These are phyloP conservation scores for Crithidia sp. DNA, from an alignment of 208 protist species.

Conservation along the genomic window DNA sequence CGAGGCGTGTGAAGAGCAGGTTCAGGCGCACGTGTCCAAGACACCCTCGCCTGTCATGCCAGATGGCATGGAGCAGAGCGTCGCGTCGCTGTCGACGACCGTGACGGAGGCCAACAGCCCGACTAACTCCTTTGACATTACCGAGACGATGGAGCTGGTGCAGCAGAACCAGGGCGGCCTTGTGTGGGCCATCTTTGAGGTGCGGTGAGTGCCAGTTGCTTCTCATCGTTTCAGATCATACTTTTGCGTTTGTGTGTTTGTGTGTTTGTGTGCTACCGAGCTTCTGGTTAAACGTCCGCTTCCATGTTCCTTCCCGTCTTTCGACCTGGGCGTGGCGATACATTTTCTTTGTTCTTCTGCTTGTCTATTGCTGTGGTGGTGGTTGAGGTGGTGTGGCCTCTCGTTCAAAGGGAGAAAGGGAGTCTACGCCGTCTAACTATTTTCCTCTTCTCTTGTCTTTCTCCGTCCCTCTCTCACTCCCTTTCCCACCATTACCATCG, in stretches of 20 bases:
- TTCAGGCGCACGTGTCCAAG: not conserved
- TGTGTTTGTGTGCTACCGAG: not conserved
- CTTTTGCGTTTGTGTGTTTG: conserved; percentile 2
- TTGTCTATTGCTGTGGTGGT: not conserved
- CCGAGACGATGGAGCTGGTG: conserved; percentile 70
- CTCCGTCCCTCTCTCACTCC: conserved; percentile 1
- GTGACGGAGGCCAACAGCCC: not conserved
- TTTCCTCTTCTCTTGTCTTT: not conserved
- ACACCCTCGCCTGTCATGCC: conserved; percentile 13
- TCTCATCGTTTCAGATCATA: conserved; percentile 10
- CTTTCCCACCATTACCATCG: not conserved
- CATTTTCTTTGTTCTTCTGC: not conserved
- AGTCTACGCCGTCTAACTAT: no score
- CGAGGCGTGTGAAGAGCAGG: conserved; percentile 9
- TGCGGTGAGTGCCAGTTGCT: conserved; percentile 8
- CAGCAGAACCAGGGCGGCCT: conserved; percentile 61
- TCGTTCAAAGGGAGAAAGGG: no score
- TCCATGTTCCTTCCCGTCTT: not conserved
- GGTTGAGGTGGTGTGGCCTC: no score
- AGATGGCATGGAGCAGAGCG: conserved; percentile 36
- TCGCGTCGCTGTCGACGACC: conserved; percentile 15
- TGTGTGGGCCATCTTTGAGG: conserved; percentile 81
- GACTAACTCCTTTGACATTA: conserved; percentile 42
- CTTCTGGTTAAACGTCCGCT: not conserved
- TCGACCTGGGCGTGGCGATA: not conserved